Conservation (phyloP, 441 rosid genomes). For the Euphorbia corollata region DNA sequence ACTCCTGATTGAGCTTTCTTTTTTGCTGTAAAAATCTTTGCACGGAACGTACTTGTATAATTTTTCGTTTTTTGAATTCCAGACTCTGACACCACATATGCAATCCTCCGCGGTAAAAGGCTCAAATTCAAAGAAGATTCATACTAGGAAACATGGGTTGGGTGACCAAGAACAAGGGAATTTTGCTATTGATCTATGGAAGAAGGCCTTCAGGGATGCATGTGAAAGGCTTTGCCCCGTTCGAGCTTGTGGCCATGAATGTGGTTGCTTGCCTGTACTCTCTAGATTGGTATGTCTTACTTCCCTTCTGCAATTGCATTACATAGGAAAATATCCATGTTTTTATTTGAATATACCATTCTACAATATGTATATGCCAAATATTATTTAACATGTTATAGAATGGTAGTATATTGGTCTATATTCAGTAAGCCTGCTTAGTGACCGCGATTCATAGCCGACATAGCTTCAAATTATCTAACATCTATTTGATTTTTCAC, state of each 20-base stretch:
- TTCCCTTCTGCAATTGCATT: too few relatives aligned
- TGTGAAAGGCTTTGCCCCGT: conserved; percentile 83
- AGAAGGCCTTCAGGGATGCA: conserved; percentile 80
- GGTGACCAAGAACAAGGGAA: conserved; percentile 59
- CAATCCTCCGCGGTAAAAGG: conserved; percentile 58
- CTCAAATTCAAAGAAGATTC: conserved; percentile 40
- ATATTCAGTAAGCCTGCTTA: neutral
- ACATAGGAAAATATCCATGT: too few relatives aligned
- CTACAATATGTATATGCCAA: too few relatives aligned
- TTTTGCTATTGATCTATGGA: conserved; percentile 76
- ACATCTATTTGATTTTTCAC: neutral
- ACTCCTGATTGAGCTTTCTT: neutral
- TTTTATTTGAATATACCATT: too few relatives aligned
- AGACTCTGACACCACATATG: conserved; percentile 90
- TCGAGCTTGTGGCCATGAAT: conserved; percentile 79
- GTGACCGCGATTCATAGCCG: neutral
- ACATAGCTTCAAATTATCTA: neutral
- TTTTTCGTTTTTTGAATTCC: conserved; percentile 22
- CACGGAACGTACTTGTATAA: conserved; percentile 3
- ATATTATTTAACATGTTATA: too few relatives aligned
- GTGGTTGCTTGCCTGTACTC: conserved; percentile 80
- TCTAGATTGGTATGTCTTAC: conserved; percentile 60
- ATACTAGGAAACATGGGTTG: conserved; percentile 36
- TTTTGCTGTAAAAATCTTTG: neutral
- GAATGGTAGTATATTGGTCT: neutral